Evolutionary conservation across 768 basidiomycete species (phyloP), one percentile per base, ranked within the genome.

Genomic region (Clavaria fumosa): DNA sequence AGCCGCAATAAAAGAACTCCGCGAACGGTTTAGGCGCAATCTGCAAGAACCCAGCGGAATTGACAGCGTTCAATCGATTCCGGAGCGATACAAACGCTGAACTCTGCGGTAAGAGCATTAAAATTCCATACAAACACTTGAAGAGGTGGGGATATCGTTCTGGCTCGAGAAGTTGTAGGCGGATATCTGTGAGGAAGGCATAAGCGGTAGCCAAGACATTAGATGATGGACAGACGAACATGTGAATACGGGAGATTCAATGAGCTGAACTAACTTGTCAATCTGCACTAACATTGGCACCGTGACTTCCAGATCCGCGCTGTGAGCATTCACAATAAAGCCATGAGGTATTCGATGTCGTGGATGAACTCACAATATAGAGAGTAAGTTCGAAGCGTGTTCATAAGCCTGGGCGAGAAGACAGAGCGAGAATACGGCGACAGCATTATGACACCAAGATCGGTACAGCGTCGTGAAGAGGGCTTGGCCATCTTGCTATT

Each of bases 361-460:
- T 19, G 15, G 23, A 17, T 11, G 17, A 15, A 51, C 56, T 43
- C 53, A 90, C 93, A 99, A 96, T 42, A 95, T 97, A 43, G 86
- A 79, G 12, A 99, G 65, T 3, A 99, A 68, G 54, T 91, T 96
- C 15, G 89, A 93, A 1, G 93, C 95, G 56, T 99, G 95, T 54
- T 99, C 95, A 47, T 99, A 99, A 2, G 95, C 93, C 54, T 99
- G 95, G 4, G 95, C 95, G 18, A 99, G 67, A 20, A 99, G 67
- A 55, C 95, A 99, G 4, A 99, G 67, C 1, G 95, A 89, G 53
- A 99, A 95, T 1, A 89, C 89, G 0, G 95, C 81, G 30, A 97
- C 91, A 1, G 93, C 84, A 51, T 96, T 96, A 49, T 99, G 95
- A 53, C 90, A 97, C 95, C 95, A 99, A 14, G 90, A 97, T 14